Evolutionary conservation across 2,329 filamentous ascomycete species (phyloP).

Genomic region (Xylariales sp.): DNA sequence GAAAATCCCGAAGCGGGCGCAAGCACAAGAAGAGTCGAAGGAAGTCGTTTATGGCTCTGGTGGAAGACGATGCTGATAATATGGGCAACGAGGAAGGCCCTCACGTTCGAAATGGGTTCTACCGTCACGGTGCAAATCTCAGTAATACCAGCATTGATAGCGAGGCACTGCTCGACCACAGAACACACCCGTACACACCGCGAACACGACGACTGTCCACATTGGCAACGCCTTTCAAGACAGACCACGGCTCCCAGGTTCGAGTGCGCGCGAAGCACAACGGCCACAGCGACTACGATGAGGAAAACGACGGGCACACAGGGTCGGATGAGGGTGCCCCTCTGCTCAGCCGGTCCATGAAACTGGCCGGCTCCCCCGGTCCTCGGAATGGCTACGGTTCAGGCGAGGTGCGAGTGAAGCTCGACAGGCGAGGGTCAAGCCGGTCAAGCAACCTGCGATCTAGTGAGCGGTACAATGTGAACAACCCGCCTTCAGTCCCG

Average conservation of each 20-base stretch:
- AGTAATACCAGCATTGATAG: slow-evolving; percentile 89
- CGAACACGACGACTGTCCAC: slow-evolving; percentile 59
- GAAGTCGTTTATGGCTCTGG: slow-evolving; percentile 71
- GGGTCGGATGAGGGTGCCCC: slow-evolving; percentile 48
- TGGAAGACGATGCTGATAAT: slow-evolving; percentile 45
- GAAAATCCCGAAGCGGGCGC: slow-evolving; percentile 65
- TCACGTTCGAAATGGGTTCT: slow-evolving; percentile 37
- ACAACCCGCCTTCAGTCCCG: slow-evolving; percentile 65
- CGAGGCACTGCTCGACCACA: slow-evolving; percentile 81
- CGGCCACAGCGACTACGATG: slow-evolving; percentile 19
- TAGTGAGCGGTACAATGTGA: slow-evolving; percentile 55
- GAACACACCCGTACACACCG: slow-evolving; percentile 33
- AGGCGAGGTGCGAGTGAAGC: slow-evolving; percentile 29
- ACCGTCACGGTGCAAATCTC: slow-evolving; percentile 51
- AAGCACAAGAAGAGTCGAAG: slow-evolving; percentile 74
- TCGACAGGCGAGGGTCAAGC: slow-evolving; percentile 44
- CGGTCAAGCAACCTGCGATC: slow-evolving; percentile 40
- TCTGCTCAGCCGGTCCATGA: slow-evolving; percentile 38
- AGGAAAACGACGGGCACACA: slow-evolving; percentile 43
- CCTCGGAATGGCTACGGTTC: slow-evolving; percentile 38
- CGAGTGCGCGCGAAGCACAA: neutral
- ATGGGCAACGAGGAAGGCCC: slow-evolving; percentile 21
- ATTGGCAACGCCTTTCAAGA: slow-evolving; percentile 29
- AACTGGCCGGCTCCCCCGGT: slow-evolving; percentile 26
- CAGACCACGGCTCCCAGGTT: slow-evolving; percentile 7